phyloP scores from a whole-genome alignment of 768 basidiomycete species.

The Mrakia gelida region DNA sequence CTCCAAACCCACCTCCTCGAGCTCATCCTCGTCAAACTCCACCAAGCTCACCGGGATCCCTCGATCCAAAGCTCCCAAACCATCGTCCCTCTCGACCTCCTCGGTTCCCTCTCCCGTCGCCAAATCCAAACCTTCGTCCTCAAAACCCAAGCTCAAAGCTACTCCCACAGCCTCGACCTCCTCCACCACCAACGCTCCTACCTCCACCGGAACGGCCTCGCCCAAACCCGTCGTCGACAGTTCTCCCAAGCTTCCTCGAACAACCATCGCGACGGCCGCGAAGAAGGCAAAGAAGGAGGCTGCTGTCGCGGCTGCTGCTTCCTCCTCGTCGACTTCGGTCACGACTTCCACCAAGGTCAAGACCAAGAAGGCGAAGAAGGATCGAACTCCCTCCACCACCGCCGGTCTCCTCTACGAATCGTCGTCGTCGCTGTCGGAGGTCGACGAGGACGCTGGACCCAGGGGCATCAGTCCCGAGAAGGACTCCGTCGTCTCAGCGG shows the following conservation, averaged over 20 bases:
- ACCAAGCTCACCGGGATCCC: background rate
- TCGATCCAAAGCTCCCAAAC: background rate
- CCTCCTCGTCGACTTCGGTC: background rate
- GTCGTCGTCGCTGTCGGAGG: background rate
- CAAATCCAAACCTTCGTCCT: background rate
- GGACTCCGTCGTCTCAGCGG: too few species aligned
- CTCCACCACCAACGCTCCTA: too few species aligned
- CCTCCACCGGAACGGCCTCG: background rate
- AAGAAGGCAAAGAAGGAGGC: too few species aligned
- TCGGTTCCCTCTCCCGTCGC: background rate
- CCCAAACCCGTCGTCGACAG: background rate
- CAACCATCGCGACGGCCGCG: background rate
- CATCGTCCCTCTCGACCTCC: background rate
- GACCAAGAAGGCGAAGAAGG: background rate
- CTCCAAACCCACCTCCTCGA: too few species aligned
- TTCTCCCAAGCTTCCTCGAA: background rate
- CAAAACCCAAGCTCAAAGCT: background rate
- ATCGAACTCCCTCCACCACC: background rate
- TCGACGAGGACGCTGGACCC: background rate
- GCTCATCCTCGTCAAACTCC: too few species aligned
- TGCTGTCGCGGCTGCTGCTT: background rate
- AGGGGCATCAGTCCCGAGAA: too few species aligned
- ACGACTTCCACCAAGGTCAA: background rate
- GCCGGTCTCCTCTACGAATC: background rate
- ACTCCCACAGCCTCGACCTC: background rate